Percentiles rank a stretch among this genome's conserved stretches.
Conservation (phyloP, 2,329 filamentous ascomycete species). For the Fusarium redolens region DNA sequence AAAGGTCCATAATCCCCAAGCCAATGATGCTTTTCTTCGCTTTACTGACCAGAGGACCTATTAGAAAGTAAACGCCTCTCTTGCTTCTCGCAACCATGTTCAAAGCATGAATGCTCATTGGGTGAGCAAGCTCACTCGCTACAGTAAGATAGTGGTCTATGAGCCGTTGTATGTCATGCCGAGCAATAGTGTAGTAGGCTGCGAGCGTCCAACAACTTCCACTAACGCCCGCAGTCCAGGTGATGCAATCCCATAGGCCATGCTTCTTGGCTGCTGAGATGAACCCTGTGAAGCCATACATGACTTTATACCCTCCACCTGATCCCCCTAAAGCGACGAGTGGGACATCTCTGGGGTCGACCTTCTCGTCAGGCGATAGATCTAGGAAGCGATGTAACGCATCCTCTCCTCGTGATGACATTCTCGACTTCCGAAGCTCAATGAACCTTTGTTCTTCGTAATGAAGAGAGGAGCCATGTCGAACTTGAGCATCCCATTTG, state of each 20-base stretch:
- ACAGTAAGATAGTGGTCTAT: constrained; percentile 33
- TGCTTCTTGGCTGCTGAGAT: constrained; percentile 29
- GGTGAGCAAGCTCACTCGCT: constrained; percentile 34
- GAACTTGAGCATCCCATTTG: constrained; percentile 32
- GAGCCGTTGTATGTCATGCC: constrained; percentile 23
- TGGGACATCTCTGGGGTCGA: constrained; percentile 34
- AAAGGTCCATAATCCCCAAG: constrained; percentile 38
- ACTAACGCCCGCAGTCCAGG: constrained; percentile 39
- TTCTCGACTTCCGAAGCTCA: constrained; percentile 11
- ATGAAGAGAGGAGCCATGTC: constrained; percentile 26
- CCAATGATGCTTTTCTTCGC: constrained; percentile 42
- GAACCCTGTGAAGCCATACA: constrained; percentile 41
- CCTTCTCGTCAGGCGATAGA: constrained; percentile 3
- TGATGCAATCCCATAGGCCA: constrained; percentile 36
- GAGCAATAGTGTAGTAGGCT: constrained; percentile 40
- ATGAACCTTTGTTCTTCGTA: constrained; percentile 25
- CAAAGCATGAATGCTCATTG: constrained; percentile 33
- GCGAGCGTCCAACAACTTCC: constrained; percentile 42
- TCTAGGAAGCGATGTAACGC: constrained; percentile 26
- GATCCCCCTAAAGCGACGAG: constrained; percentile 38
- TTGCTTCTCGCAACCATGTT: constrained; percentile 30
- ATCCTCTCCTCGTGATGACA: constrained; percentile 25
- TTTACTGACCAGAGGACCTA: constrained; percentile 36
- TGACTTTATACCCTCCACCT: constrained; percentile 39
- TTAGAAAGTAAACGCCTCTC: constrained; percentile 34